Evolutionary conservation across 2,329 filamentous ascomycete species (phyloP), one percentile per base, ranked within the genome.

Genomic region (Nemania sp.): DNA sequence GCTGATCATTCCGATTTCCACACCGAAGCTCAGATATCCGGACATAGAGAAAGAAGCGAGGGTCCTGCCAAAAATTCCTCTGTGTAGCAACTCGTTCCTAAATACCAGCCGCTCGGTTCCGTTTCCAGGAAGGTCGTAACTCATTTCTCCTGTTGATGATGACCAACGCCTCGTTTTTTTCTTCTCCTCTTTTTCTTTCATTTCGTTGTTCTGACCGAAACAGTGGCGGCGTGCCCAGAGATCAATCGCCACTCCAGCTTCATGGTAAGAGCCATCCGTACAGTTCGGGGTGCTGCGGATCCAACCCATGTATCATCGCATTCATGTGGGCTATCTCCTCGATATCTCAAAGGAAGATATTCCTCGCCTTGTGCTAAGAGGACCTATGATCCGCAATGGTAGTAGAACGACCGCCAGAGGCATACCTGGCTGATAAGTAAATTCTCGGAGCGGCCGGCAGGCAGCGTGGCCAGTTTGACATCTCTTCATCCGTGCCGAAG

Each of bases 191-290:
- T 45, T 46, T 18, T 62, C 59, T 1, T 52, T 50, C n/a, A 18
- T 42, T 29, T 55, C 40, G n/a, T 59, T 43, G 3, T 35, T 29
- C 20, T 62, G 46, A 13, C 52, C 46, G 35, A 59, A 48, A 25
- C 50, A 59, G 10, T 59, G 54, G 1, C 54, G 49, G 34, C 59
- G 55, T 47, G 59, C 46, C 55, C 51, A 59, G 46, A 62, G 54
- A 34, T 59, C n/a, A n/a, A 53, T 17, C 50, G 29, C 40, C 47
- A 37, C 7, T 47, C 46, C 13, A 48, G 12, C 39, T 15, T 52
- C 4, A 54, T 34, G n/a, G 46, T 48, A n/a, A 60, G 52, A 17
- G 13, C 29, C 34, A 60, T 52, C 55, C 21, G 51, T 6, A 55
- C 39, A 15, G 46, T 55, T 47, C 51, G 46, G 20, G 51, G 51